Evolutionary conservation across 2,329 filamentous ascomycete genomes (phyloP).

Genomic region (Botryotinia convoluta): DNA sequence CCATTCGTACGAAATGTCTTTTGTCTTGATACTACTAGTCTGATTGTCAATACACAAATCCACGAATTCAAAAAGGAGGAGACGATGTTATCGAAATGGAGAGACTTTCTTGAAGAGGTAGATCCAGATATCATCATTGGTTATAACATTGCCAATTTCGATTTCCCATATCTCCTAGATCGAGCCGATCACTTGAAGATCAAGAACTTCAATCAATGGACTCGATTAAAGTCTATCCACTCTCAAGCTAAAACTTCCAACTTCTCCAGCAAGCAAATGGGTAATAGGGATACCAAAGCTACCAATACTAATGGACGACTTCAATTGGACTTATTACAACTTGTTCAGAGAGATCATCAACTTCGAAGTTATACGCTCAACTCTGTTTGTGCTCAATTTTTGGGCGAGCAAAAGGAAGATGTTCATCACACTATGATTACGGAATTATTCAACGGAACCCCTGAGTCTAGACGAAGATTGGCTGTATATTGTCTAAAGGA

Average conservation of each 20-base stretch:
- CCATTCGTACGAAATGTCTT: constrained; percentile 97
- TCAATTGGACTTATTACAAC: constrained; percentile 89
- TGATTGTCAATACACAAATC: constrained; percentile 93
- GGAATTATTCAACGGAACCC: constrained; percentile 92
- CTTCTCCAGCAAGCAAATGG: constrained; percentile 98
- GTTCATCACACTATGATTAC: constrained; percentile 99
- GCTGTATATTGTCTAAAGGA: constrained; percentile 98
- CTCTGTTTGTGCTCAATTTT: constrained; percentile 89
- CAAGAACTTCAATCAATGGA: constrained; percentile 79
- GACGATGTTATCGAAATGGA: constrained; percentile 90
- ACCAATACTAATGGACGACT: constrained; percentile 94
- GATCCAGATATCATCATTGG: constrained; percentile 98
- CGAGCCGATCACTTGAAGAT: constrained; percentile 83
- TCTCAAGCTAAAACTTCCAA: constrained; percentile 77
- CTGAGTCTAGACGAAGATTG: constrained; percentile 84
- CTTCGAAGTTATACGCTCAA: constrained; percentile 96
- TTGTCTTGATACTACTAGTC: constrained; percentile 85
- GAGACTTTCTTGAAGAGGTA: constrained; percentile 81
- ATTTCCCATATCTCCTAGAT: constrained; percentile 93
- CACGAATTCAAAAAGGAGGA: constrained; percentile 78
- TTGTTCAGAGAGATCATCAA: constrained; percentile 93
- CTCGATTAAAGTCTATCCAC: constrained; percentile 67
- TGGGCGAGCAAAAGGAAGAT: constrained; percentile 97
- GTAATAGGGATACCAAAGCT: constrained; percentile 87
- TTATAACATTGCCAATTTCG: constrained; percentile 98